Percentiles rank a stretch among this genome's conserved stretches.
Evolutionary conservation across 192 early-diverging fungal genomes (phyloP).

Genomic region (Coemansia sp.): DNA sequence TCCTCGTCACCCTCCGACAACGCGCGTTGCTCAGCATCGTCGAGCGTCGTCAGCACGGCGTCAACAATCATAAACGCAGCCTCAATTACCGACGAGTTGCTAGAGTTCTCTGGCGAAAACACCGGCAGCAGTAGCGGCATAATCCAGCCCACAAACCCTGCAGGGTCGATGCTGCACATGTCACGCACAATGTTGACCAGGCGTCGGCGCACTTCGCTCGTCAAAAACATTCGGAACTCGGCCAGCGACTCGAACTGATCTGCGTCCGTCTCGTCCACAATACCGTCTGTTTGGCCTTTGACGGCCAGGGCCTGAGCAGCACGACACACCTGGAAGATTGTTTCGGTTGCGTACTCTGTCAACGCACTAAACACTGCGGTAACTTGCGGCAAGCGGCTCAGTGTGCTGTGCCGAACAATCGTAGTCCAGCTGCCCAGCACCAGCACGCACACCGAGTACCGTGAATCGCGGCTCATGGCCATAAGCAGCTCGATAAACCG

Average conservation of each 20-base stretch:
- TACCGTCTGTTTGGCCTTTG: background rate
- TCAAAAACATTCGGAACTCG: constrained; percentile 38
- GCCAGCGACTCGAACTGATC: constrained; percentile 30
- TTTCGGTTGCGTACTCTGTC: constrained; percentile 30
- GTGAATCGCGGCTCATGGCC: constrained; percentile 23
- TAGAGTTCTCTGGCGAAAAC: constrained; percentile 2
- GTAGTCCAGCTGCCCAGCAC: constrained; percentile 34
- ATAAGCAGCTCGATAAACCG: constrained; percentile 31
- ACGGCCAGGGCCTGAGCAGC: constrained; percentile 16
- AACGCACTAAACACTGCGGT: constrained; percentile 20
- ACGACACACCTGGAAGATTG: constrained; percentile 32
- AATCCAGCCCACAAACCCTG: constrained; percentile 49
- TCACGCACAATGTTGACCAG: constrained; percentile 40
- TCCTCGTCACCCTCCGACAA: constrained; percentile 24
- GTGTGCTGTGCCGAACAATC: constrained; percentile 22
- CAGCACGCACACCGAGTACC: constrained; percentile 29
- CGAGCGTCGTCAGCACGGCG: constrained; percentile 31
- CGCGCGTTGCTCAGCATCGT: constrained; percentile 48
- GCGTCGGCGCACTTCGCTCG: constrained; percentile 32
- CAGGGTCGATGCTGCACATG: constrained; percentile 37
- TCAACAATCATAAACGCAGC: constrained; percentile 42
- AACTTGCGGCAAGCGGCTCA: constrained; percentile 24
- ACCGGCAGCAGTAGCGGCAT: constrained; percentile 35
- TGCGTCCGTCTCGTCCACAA: constrained; percentile 28
- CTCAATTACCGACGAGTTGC: constrained; percentile 15